phyloP scores from a whole-genome alignment of 495 filamentous ascomycete genomes.

The Talaromyces stipitatus region DNA sequence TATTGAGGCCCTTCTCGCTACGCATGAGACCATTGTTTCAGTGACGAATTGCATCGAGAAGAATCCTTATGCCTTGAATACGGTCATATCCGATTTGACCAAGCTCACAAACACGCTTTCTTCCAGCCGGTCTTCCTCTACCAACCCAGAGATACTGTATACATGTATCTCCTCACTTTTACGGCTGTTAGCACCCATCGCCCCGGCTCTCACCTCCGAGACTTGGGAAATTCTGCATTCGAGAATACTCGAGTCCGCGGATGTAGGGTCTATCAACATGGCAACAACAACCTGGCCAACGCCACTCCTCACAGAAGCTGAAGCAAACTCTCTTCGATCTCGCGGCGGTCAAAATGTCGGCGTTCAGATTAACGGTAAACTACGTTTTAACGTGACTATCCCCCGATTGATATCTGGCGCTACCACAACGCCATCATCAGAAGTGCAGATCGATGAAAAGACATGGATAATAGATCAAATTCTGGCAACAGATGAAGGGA shows the following conservation, averaged over 20 bases:
- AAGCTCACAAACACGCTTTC: constrained; percentile 62
- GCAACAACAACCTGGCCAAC: constrained; percentile 48
- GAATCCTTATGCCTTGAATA: constrained; percentile 67
- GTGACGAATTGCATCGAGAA: constrained; percentile 61
- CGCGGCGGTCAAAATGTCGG: constrained; percentile 44
- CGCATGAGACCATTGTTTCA: constrained; percentile 59
- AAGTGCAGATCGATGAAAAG: constrained; percentile 20
- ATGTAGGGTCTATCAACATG: constrained; percentile 17
- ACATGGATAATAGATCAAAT: constrained; percentile 52
- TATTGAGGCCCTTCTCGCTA: constrained; percentile 49
- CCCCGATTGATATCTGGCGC: constrained; percentile 19
- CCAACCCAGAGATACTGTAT: constrained; percentile 26
- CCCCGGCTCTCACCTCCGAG: constrained; percentile 72
- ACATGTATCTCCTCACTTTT: constrained; percentile 45
- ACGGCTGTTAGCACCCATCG: constrained; percentile 66
- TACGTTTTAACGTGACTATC: constrained; percentile 58
- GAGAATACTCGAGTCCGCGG: constrained; percentile 4
- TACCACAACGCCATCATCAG: constrained; percentile 1
- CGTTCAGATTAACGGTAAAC: constrained; percentile 71
- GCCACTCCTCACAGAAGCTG: constrained; percentile 25
- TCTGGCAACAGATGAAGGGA: constrained; percentile 37
- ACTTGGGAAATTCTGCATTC: constrained; percentile 58
- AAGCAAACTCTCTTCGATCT: constrained; percentile 40
- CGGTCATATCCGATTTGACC: constrained; percentile 73
- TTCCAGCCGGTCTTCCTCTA: constrained; percentile 18